These are phyloP conservation scores for Salvia splendens DNA, from an alignment of 257 asterid genomes.

Conservation along the genomic window DNA sequence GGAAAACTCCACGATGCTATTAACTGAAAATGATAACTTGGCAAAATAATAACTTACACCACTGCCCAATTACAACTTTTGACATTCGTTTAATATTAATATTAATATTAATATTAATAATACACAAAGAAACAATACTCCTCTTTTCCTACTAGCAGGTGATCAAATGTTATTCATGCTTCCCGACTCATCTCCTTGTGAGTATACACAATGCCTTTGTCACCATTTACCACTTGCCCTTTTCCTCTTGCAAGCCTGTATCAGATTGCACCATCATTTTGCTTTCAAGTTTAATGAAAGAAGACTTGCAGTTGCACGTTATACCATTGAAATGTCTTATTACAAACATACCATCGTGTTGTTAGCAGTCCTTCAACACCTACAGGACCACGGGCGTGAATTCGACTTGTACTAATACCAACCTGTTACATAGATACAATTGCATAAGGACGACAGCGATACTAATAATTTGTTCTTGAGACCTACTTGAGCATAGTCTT, in stretches of 20 bases:
- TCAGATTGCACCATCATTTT: background rate
- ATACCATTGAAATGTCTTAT: no score
- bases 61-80: slow-evolving; percentile 12
- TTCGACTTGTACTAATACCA: slow-evolving; percentile 92
- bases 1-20: no score
- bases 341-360: slow-evolving; percentile 68
- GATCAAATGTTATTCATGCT: slow-evolving; percentile 25
- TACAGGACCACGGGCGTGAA: slow-evolving; percentile 98
- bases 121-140: slow-evolving; percentile 23
- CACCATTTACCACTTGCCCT: slow-evolving; percentile 71
- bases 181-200: slow-evolving; percentile 51
- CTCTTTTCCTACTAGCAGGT: slow-evolving; percentile 4
- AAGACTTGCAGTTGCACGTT: no score
- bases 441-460: background rate
- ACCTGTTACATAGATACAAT: slow-evolving; percentile 51
- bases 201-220: slow-evolving; percentile 55
- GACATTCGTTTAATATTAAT: slow-evolving; percentile 1
- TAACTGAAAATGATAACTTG: background rate
- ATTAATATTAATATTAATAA: slow-evolving; percentile 18
- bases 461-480: background rate
- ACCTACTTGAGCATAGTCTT: slow-evolving; percentile 1
- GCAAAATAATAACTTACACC: slow-evolving; percentile 12
- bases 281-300: background rate
- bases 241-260: slow-evolving; percentile 65
- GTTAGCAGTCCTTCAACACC: slow-evolving; percentile 96